Conservation (phyloP, 441 rosid species). For the Daphne laureola region DNA sequence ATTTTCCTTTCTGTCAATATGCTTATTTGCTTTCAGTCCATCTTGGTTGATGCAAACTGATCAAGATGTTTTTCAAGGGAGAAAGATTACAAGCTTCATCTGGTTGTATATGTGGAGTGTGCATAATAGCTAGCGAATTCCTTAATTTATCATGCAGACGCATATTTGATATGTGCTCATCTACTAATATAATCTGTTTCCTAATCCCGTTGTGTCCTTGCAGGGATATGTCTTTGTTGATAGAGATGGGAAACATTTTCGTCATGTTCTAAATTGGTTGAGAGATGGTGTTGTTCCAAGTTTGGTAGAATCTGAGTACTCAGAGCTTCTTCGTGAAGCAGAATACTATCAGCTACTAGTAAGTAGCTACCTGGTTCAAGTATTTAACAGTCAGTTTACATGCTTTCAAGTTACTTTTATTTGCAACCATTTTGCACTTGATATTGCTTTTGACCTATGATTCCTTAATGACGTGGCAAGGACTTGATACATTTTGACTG, state of each 20-base stretch:
- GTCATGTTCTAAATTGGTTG: slow-evolving; percentile 88
- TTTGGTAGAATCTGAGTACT: slow-evolving; percentile 48
- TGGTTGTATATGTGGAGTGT: background rate
- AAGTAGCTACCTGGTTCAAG: slow-evolving; percentile 15
- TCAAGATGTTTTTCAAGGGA: too few relatives aligned
- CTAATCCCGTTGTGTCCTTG: slow-evolving; percentile 11
- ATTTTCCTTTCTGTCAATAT: background rate
- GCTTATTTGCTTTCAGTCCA: background rate
- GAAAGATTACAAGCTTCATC: too few relatives aligned
- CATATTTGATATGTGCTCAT: too few relatives aligned
- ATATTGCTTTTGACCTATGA: too few relatives aligned
- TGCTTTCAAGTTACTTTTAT: too few relatives aligned
- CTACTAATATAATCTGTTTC: too few relatives aligned
- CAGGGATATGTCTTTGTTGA: slow-evolving; percentile 87
- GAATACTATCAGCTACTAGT: slow-evolving; percentile 85
- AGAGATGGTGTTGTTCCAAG: slow-evolving; percentile 74
- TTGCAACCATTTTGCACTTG: too few relatives aligned
- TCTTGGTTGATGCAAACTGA: background rate
- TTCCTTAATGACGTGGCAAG: too few relatives aligned
- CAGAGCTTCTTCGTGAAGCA: slow-evolving; percentile 76
- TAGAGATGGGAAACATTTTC: slow-evolving; percentile 80
- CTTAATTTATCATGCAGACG: too few relatives aligned
- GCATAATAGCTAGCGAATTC: too few relatives aligned
- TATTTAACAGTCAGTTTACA: too few relatives aligned
- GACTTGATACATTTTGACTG: too few relatives aligned